Evolutionary conservation across 257 asterid genomes (phyloP).

Genomic region (Vinca minor): DNA sequence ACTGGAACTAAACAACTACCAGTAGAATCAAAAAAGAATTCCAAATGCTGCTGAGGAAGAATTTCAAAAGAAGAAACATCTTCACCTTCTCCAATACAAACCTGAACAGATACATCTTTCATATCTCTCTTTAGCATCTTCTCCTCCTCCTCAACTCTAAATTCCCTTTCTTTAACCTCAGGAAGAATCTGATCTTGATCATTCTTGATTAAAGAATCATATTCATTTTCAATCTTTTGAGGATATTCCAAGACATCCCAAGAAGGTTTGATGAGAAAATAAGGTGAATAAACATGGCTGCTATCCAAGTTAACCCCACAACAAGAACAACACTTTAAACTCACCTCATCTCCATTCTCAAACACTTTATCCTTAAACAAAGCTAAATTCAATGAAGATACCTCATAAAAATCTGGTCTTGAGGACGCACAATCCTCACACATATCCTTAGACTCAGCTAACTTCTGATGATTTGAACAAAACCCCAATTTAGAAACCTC

Average conservation of each 20-base stretch:
- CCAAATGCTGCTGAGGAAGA: constrained; percentile 67
- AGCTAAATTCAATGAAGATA: too few relatives aligned
- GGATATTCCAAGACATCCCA: constrained; percentile 61
- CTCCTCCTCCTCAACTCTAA: too few relatives aligned
- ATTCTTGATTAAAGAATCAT: constrained; percentile 11
- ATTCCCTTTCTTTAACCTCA: constrained; percentile 21
- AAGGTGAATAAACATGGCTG: constrained; percentile 26
- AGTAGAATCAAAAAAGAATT: constrained; percentile 57
- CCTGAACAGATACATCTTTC: constrained; percentile 59
- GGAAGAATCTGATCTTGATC: constrained; percentile 22
- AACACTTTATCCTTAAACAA: constrained; percentile 26
- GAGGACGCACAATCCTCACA: constrained; percentile 80
- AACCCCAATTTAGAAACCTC: constrained; percentile 63
- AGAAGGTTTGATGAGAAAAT: constrained; percentile 51
- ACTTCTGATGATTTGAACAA: constrained; percentile 55
- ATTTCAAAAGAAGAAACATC: constrained; percentile 18
- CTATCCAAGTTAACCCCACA: constrained; percentile 33
- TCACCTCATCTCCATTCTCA: constrained; percentile 20
- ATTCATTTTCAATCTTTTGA: constrained; percentile 19
- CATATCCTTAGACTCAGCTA: constrained; percentile 51
- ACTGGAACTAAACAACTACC: constrained; percentile 60
- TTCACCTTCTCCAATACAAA: constrained; percentile 31
- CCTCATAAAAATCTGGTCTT: constrained; percentile 34
- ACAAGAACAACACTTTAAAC: constrained; percentile 31
- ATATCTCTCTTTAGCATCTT: constrained; percentile 10